Conservation (phyloP, 208 protist genomes). For the Endotrypanum monterogeii region DNA sequence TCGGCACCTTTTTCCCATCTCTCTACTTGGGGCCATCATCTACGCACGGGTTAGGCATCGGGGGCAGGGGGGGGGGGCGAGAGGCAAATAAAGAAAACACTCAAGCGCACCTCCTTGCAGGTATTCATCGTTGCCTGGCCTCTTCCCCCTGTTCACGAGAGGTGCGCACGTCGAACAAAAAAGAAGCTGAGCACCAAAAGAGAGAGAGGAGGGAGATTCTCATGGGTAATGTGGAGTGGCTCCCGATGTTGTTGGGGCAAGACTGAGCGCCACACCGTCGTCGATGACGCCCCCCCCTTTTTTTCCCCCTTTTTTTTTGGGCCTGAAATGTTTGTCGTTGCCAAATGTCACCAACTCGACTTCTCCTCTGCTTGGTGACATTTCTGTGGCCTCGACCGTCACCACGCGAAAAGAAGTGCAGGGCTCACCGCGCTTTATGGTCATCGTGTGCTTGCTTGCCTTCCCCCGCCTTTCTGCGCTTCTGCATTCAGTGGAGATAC, state of each 20-base stretch:
- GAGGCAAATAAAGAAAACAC: background rate
- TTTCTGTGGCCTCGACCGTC: background rate
- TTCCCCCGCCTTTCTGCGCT: background rate
- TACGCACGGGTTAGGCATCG: background rate
- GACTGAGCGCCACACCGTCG: background rate
- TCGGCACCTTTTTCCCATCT: background rate
- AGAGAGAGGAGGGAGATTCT: background rate
- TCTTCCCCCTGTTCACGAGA: background rate
- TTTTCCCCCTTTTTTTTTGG: background rate
- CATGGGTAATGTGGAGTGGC: background rate
- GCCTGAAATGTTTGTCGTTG: background rate
- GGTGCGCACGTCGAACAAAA: background rate
- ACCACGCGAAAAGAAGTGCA: background rate
- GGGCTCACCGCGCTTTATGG: too few relatives aligned
- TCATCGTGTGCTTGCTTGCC: background rate
- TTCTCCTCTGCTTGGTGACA: background rate
- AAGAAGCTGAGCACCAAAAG: background rate
- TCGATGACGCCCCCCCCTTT: too few relatives aligned
- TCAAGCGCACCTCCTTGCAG: background rate
- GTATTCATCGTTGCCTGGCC: too few relatives aligned
- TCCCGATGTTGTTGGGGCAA: background rate
- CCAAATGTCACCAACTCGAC: background rate
- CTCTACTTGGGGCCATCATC: background rate
- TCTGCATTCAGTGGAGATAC: background rate
- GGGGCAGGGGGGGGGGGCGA: too few relatives aligned